A percentile compares a stretch with the other conserved stretches of the same genome.
Evolutionary conservation across 371 early-diverging fungal genomes (phyloP).

Genomic region (Apophysomyces ossiformis): DNA sequence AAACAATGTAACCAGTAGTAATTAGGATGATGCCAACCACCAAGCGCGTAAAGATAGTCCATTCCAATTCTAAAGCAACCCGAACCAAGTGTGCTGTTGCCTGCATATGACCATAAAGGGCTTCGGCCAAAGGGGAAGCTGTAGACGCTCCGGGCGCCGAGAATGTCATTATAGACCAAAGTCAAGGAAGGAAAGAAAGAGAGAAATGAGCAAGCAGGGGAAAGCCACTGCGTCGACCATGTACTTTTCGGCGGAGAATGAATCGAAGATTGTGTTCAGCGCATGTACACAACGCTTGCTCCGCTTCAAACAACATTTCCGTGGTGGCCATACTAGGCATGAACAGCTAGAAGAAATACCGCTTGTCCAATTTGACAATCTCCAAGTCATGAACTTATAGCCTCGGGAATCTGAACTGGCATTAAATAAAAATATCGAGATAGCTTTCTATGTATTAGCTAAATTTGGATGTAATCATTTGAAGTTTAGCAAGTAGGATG

Average conservation of each 20-base stretch:
- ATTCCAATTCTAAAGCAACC: constrained; percentile 47
- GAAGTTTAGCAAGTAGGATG: too few species aligned
- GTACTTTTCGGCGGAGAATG: not conserved
- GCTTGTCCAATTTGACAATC: too few species aligned
- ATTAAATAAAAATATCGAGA: too few species aligned
- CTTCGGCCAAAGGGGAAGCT: constrained; percentile 13
- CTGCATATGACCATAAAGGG: constrained; percentile 43
- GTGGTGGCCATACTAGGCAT: not conserved
- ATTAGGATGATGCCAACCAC: constrained; percentile 34
- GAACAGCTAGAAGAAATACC: not conserved
- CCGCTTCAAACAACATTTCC: not conserved
- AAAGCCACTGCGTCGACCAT: not conserved
- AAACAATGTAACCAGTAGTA: constrained; percentile 40
- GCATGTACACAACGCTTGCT: not conserved
- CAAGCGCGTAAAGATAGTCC: constrained; percentile 52
- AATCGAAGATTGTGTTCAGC: not conserved
- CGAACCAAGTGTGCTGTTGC: constrained; percentile 22
- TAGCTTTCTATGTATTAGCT: too few species aligned
- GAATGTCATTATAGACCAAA: not conserved
- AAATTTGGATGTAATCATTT: too few species aligned
- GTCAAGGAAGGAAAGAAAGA: not conserved
- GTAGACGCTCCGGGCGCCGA: not conserved
- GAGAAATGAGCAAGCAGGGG: not conserved
- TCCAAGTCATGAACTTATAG: too few species aligned
- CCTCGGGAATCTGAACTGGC: too few species aligned